Base-by-base conservation (phyloP, 768 basidiomycete species). In the Phanerochaete sordida region DNA sequence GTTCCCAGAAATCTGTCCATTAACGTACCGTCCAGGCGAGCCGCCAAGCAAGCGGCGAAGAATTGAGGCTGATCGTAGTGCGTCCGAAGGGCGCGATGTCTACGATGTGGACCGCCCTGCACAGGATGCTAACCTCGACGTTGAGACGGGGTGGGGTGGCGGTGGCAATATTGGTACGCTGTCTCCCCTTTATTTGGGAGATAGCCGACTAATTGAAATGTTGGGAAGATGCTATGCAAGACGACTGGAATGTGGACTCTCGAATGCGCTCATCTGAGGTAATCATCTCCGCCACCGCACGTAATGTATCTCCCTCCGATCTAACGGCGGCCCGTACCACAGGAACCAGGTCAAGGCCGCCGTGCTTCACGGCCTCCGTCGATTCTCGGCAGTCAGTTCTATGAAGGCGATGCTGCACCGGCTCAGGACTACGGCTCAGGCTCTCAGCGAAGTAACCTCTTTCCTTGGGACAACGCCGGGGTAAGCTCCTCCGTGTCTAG, bases 331-430 rank as follows among this genome's bases (percentile, higher is more conserved):
- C 39, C 8, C 7, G 19, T 11, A 11, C 30, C 44, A 30, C 65
- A 91, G 91, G 90, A 92, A 75, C 91, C 91, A 49, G 91, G 89
- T 30, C 88, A 90, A 85, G 90, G 80, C n/a, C 90, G 91, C 64
- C 83, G 78, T n/a, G 75, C 75, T 33, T 90, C 91, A 47, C 80
- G 81, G 21, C 80, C 83, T 13, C 77, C 78, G 15, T 85, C 83
- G 44, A 66, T 77, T 9, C 61, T 81, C 26, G 82, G 79, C 37
- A 81, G 77, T 51, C 73, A 84, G 59, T 72, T 87, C 45, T n/a
- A n/a, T n/a, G 81, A 76, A 13, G 65, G 82, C 52, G 80, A 64
- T 15, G 51, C 81, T 47, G 61, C 79, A 5, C 77, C 71, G 35
- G 64, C 71, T 11, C 69, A 74, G 28, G 75, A 76, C 43, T 70